Evolutionary conservation across 2,329 filamentous ascomycete genomes (phyloP), one percentile per base, ranked within the genome.

Genomic region (Xylariaceae sp.): DNA sequence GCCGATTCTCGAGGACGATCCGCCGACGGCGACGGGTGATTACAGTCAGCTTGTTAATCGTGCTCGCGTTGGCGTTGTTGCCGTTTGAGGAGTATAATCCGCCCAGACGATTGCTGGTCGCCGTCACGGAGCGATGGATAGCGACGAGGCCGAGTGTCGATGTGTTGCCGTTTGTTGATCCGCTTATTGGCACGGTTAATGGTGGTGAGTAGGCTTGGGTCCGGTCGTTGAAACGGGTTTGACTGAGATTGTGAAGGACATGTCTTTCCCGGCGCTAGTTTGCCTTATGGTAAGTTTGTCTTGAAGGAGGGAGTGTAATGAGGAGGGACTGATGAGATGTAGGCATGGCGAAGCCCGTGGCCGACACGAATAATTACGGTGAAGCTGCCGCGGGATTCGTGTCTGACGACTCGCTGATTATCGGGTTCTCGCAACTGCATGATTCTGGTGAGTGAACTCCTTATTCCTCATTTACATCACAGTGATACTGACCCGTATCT

Each of bases 271-370:
- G 71, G 71, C 1, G 71, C 71, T 17, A 73, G 68, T 13, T 55
- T 73, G 55, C 71, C 71, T 18, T 73, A 72, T 53, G 71, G 71
- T 72, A 60, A 54, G 60, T 44, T 23, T 18, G 17, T 18, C 17
- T 18, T 2, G 1, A 2, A 18, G 2, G 17, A 18, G 17, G 1
- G 17, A 18, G 17, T 18, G 17, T 17, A 2, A 2, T 18, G 17
- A n/a, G 10, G 10, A n/a, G 30, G 18, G 7, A 2, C 23, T 34
- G 2, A 51, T 49, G 11, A 18, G 10, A 8, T 35, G 3, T 18
- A 72, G 70, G 71, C 58, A 73, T 73, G 71, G 71, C 70, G 6
- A 73, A 73, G 57, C 67, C 71, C 11, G 71, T 72, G 35, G 70
- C 71, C 13, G 71, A 73, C 45, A 64, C 64, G 11, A 62, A 62